Conservation (phyloP, 768 basidiomycete species). For the Glaciozyma martinii region DNA sequence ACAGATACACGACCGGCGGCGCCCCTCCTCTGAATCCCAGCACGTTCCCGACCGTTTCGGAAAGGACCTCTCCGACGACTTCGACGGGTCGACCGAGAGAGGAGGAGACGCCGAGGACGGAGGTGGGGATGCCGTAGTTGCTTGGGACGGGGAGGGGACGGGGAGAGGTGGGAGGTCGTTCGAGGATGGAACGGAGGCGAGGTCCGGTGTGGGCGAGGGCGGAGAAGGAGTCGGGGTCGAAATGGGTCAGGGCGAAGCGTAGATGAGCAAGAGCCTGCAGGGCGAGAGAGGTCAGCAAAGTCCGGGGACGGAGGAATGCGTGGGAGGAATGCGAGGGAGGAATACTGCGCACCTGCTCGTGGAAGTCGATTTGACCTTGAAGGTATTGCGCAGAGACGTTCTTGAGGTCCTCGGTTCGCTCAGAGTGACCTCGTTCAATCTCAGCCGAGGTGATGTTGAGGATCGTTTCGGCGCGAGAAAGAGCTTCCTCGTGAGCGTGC, state of each 20-base stretch:
- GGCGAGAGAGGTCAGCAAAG: neutral
- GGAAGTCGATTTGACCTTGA: slow-evolving; percentile 65
- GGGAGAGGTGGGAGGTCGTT: neutral
- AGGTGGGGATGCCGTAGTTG: slow-evolving; percentile 3
- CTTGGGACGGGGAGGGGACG: slow-evolving; percentile 1
- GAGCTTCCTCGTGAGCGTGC: slow-evolving; percentile 51
- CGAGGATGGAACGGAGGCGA: slow-evolving; percentile 22
- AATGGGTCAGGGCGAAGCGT: slow-evolving; percentile 49
- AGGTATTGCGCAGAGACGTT: slow-evolving; percentile 57
- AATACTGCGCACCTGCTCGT: slow-evolving; percentile 52
- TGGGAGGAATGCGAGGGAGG: no score
- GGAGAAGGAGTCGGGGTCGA: slow-evolving; percentile 48
- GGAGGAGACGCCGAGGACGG: slow-evolving; percentile 1
- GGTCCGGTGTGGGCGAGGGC: slow-evolving; percentile 40
- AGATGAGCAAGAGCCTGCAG: slow-evolving; percentile 54
- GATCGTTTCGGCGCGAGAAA: slow-evolving; percentile 73
- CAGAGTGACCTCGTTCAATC: slow-evolving; percentile 67
- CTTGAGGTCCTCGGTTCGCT: slow-evolving; percentile 63
- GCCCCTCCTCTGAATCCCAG: neutral
- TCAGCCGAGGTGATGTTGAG: slow-evolving; percentile 82
- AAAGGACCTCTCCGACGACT: neutral
- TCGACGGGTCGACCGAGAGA: neutral
- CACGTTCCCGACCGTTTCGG: neutral
- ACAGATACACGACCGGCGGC: neutral
- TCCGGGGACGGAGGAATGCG: no score